Base-by-base conservation (phyloP, 1,284 basidiomycete species). In the Tilletiaria anomala region DNA sequence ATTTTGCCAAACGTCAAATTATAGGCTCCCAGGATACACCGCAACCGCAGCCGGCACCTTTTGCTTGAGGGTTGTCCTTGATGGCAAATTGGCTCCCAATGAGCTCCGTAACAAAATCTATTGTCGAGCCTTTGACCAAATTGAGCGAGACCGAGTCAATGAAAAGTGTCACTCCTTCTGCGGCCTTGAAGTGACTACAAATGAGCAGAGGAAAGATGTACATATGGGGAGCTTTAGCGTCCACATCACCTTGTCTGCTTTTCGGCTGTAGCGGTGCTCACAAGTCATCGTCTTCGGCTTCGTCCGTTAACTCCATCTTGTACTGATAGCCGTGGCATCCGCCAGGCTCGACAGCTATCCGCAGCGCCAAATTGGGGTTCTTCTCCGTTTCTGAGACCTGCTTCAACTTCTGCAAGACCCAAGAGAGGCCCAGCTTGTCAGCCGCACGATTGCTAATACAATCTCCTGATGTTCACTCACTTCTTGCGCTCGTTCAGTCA, bases 271-370 rank as follows among this genome's bases (percentile, higher is more conserved):
- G 23, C 20, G 4, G 22, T 6, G 70, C 80, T 61, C 62, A 86
- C 85, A 87, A 88, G 69, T 89, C 86, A 46, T 65, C 63, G 0
- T 63, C 50, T 37, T 73, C 73, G 18, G 69, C 64, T 35, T 72
- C 57, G 18, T 61, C 74, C 2, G 80, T 78, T 1, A 89, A 73
- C 45, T 79, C 77, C 73, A 91, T 76, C 64, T 83, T 86, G 70
- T 89, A 89, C 60, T 89, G 83, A 60, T 89, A 89, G 22, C 86
- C 86, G 56, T 91, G 85, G 58, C 86, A 89, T 26, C 86, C 87
- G 14, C 86, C 86, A 3, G 81, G 83, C 61, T 88, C 84, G 18
- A 91, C 82, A 1, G 77, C 71, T 55, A 91, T 73, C 46, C 84
- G 73, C 12, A 89, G 70, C 2, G 78, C 80, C 16, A 81, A 73